phyloP scores from a whole-genome alignment of 495 filamentous ascomycete genomes.

The Lophiotrema nucula region DNA sequence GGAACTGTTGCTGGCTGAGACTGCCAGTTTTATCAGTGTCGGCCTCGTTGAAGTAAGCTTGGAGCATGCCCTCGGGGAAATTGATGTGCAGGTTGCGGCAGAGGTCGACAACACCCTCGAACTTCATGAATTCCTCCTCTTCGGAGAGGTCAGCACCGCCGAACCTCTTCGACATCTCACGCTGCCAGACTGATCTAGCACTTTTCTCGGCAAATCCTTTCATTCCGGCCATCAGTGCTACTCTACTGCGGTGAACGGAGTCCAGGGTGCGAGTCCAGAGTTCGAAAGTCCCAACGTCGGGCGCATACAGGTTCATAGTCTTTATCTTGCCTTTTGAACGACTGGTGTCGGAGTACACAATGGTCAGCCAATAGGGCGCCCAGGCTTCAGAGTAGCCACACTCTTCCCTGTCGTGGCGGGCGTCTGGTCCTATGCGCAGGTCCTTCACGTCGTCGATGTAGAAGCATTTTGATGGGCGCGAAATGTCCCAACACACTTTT shows the following conservation, averaged over 20 bases:
- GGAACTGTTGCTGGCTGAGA: constrained; percentile 75
- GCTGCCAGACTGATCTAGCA: constrained; percentile 76
- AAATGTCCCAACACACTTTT: constrained; percentile 83
- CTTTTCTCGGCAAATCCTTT: constrained; percentile 72
- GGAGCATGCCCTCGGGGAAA: constrained; percentile 70
- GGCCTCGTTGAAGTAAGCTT: constrained; percentile 72
- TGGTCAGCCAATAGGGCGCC: constrained; percentile 78
- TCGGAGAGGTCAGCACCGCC: constrained; percentile 51
- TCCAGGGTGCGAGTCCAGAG: constrained; percentile 82
- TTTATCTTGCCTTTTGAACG: constrained; percentile 68
- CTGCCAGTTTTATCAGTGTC: constrained; percentile 60
- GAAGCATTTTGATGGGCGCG: constrained; percentile 73
- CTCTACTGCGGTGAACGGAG: constrained; percentile 73
- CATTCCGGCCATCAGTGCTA: constrained; percentile 83
- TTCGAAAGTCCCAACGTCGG: constrained; percentile 62
- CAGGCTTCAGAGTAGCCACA: constrained; percentile 61
- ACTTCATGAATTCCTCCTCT: constrained; percentile 69
- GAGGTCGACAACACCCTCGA: constrained; percentile 72
- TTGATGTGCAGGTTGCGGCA: constrained; percentile 89
- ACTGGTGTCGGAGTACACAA: constrained; percentile 72
- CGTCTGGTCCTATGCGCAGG: constrained; percentile 80
- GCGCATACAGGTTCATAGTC: constrained; percentile 80
- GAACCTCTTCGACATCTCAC: constrained; percentile 74
- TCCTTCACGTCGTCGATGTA: constrained; percentile 94
- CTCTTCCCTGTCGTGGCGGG: constrained; percentile 84